Evolutionary conservation across 805 yeast genomes (phyloP).

Genomic region (Candida vaughaniae): DNA sequence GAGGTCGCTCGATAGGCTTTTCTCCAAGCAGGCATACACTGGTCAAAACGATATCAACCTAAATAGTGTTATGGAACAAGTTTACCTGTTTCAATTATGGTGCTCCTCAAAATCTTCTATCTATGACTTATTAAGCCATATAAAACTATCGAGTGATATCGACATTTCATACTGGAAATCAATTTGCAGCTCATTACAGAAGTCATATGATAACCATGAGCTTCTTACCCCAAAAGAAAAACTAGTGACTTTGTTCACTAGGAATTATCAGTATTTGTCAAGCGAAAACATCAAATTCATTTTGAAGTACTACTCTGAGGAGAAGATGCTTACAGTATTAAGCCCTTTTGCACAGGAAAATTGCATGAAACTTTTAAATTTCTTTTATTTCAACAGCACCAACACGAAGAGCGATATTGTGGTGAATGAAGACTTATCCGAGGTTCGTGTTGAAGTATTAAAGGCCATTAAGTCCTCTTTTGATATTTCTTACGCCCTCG

Average conservation of each 20-base stretch:
- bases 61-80: slow-evolving; percentile 9
- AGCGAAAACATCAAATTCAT: slow-evolving; percentile 42
- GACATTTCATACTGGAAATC: slow-evolving; percentile 33
- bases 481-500: slow-evolving; percentile 29
- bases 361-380: slow-evolving; percentile 42
- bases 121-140: slow-evolving; percentile 31
- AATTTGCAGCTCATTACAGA: slow-evolving; percentile 34
- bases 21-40: slow-evolving; percentile 26
- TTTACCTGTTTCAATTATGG: slow-evolving; percentile 44
- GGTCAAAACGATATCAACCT: slow-evolving; percentile 13
- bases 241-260: slow-evolving; percentile 41
- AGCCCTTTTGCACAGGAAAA: slow-evolving; percentile 52
- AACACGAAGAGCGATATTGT: slow-evolving; percentile 12
- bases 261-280: slow-evolving; percentile 34
- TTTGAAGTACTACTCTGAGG: slow-evolving; percentile 46
- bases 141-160: slow-evolving; percentile 24
- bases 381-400: slow-evolving; percentile 24
- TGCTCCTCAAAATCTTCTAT: slow-evolving; percentile 38
- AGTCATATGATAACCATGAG: slow-evolving; percentile 27
- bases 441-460: slow-evolving; percentile 31
- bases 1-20: slow-evolving; percentile 36
- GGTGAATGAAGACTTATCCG: slow-evolving; percentile 5
- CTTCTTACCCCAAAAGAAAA: slow-evolving; percentile 44
- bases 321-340: slow-evolving; percentile 54
- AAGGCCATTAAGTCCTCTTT: slow-evolving; percentile 36